Evolutionary conservation across 2,329 filamentous ascomycete genomes (phyloP).

Genomic region (Verticillium albo-atrum): DNA sequence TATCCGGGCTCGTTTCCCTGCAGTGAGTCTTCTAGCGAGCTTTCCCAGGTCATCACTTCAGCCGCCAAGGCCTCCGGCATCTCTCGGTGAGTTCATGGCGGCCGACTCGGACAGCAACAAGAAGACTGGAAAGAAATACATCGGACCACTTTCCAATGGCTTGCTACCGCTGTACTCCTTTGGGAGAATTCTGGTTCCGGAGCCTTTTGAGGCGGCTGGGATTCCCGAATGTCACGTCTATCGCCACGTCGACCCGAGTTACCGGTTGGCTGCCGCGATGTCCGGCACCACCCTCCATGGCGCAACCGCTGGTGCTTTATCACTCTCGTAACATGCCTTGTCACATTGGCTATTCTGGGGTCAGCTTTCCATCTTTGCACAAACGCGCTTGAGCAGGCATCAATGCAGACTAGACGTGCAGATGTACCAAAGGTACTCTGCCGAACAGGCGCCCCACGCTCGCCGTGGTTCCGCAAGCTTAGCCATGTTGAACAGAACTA

Average conservation of each 20-base stretch:
- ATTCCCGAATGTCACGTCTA: neutral
- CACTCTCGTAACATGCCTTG: neutral
- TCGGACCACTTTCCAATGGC: neutral
- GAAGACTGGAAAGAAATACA: neutral
- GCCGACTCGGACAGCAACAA: neutral
- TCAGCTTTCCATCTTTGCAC: neutral
- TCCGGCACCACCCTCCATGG: neutral
- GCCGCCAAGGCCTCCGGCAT: neutral
- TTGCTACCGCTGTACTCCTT: too few relatives aligned
- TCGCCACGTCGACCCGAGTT: neutral
- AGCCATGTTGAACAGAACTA: neutral
- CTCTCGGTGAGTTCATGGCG: neutral
- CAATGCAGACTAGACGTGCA: neutral
- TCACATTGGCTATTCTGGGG: neutral
- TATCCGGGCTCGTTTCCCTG: neutral
- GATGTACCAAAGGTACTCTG: neutral
- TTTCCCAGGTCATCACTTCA: neutral
- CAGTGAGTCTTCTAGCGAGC: neutral
- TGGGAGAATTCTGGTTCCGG: too few relatives aligned
- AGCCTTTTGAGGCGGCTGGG: neutral
- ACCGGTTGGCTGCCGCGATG: neutral
- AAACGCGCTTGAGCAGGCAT: neutral
- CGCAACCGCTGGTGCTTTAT: neutral
- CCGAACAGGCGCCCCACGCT: neutral
- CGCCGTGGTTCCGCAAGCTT: neutral